phyloP scores from a whole-genome alignment of 2,329 filamentous ascomycete genomes.

The Xylariaceae sp. region DNA sequence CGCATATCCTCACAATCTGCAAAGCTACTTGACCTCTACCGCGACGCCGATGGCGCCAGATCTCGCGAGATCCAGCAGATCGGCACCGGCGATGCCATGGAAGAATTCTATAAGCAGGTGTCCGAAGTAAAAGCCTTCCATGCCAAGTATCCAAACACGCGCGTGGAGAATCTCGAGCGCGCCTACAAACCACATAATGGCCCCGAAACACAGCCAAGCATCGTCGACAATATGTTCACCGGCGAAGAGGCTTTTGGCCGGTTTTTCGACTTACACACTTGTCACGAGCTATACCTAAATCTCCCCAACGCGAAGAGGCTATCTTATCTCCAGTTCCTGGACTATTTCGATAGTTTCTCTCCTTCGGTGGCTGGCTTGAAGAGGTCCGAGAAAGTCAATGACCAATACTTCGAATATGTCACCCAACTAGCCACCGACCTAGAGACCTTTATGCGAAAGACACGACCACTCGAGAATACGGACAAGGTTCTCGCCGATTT shows the following conservation, averaged over 20 bases:
- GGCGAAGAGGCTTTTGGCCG: constrained; percentile 92
- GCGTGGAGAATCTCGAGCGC: constrained; percentile 89
- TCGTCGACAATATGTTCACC: constrained; percentile 89
- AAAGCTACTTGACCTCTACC: constrained; percentile 78
- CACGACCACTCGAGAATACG: constrained; percentile 79
- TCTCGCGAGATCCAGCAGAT: constrained; percentile 80
- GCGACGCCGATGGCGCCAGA: constrained; percentile 68
- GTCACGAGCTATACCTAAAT: constrained; percentile 88
- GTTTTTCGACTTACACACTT: constrained; percentile 81
- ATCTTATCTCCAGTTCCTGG: constrained; percentile 89
- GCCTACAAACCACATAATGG: constrained; percentile 73
- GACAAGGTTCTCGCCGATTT: constrained; percentile 73
- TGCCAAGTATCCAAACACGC: constrained; percentile 86
- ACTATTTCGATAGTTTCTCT: constrained; percentile 82
- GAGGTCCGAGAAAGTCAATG: constrained; percentile 79
- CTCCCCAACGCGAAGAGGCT: constrained; percentile 80
- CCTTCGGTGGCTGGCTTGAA: constrained; percentile 71
- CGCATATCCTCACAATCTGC: constrained; percentile 84
- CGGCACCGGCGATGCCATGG: constrained; percentile 79
- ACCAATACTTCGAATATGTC: constrained; percentile 88
- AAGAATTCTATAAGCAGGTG: constrained; percentile 85
- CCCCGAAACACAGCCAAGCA: constrained; percentile 57
- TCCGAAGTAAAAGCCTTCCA: constrained; percentile 82
- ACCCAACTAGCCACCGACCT: constrained; percentile 77
- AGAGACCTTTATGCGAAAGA: constrained; percentile 81